A percentile compares a stretch with the other conserved stretches of the same genome.
Evolutionary conservation across 768 basidiomycete species (phyloP).

Genomic region (Crassisporium funariophilum): DNA sequence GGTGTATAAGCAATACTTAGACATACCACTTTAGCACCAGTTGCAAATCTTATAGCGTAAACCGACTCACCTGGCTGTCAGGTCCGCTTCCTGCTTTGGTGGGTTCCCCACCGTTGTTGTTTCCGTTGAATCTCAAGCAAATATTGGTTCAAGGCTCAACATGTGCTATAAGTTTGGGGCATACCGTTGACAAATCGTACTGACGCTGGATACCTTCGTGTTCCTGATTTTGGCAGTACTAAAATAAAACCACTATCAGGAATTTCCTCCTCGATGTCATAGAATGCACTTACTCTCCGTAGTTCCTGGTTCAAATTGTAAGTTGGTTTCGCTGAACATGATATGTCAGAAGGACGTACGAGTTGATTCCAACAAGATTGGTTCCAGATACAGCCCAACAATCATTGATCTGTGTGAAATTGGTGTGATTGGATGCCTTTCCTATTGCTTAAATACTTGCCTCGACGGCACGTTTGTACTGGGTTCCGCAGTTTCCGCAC

Average conservation of each 20-base stretch:
- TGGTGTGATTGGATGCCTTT: neutral
- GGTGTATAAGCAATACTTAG: too few relatives aligned
- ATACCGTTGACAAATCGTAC: slow-evolving; percentile 33
- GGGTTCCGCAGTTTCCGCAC: slow-evolving; percentile 5
- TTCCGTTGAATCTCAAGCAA: slow-evolving; percentile 26
- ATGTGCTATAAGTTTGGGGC: neutral
- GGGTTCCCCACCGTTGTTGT: slow-evolving; percentile 33
- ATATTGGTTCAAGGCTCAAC: too few relatives aligned
- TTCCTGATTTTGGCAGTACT: slow-evolving; percentile 36
- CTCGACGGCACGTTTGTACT: slow-evolving; percentile 3
- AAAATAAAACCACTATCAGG: too few relatives aligned
- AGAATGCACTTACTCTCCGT: slow-evolving; percentile 4
- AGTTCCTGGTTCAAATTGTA: too few relatives aligned
- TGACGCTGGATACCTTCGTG: slow-evolving; percentile 30
- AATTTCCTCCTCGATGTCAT: too few relatives aligned
- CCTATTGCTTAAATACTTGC: neutral
- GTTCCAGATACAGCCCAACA: slow-evolving; percentile 1
- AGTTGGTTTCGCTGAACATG: too few relatives aligned
- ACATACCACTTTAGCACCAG: too few relatives aligned
- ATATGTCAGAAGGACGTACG: too few relatives aligned
- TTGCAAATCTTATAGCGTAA: too few relatives aligned
- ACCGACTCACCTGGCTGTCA: slow-evolving; percentile 37
- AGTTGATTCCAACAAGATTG: slow-evolving; percentile 6
- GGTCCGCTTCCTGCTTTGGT: slow-evolving; percentile 30
- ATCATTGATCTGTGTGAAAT: neutral